phyloP scores from a whole-genome alignment of 1,284 basidiomycete genomes.

The Fomitopsis schrenkii region DNA sequence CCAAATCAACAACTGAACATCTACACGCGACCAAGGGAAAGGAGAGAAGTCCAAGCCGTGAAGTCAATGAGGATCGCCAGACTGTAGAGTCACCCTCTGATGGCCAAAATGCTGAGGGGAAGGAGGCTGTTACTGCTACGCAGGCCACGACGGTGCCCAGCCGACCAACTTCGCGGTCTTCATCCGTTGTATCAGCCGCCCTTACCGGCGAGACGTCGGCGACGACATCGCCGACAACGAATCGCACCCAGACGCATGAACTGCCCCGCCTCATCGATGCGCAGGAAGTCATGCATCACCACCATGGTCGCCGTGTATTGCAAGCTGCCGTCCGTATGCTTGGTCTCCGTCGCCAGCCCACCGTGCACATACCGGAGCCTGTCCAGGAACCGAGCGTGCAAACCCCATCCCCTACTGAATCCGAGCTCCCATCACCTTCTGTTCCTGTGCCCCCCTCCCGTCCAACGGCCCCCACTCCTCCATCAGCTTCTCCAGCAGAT shows the following conservation, averaged over 20 bases:
- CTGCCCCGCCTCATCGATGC: constrained; percentile 27
- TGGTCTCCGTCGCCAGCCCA: neutral
- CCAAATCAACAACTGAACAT: constrained; percentile 19
- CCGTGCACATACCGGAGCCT: neutral
- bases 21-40: constrained; percentile 1
- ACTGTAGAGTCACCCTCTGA: constrained; percentile 12
- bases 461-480: neutral
- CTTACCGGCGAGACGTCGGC: constrained; percentile 15
- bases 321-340: constrained; percentile 7
- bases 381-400: neutral
- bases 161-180: constrained; percentile 37
- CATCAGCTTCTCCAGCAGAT: no score
- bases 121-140: constrained; percentile 17
- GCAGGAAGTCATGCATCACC: constrained; percentile 28
- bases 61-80: constrained; percentile 8
- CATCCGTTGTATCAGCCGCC: constrained; percentile 41
- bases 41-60: neutral
- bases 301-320: constrained; percentile 24
- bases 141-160: constrained; percentile 31
- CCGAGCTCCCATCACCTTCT: neutral
- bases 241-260: constrained; percentile 24
- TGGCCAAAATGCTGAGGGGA: constrained; percentile 16
- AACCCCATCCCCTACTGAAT: neutral
- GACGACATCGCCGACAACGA: constrained; percentile 13
- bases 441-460: neutral